Evolutionary conservation across 2,329 filamentous ascomycete species (phyloP).

Genomic region (Nemania serpens): DNA sequence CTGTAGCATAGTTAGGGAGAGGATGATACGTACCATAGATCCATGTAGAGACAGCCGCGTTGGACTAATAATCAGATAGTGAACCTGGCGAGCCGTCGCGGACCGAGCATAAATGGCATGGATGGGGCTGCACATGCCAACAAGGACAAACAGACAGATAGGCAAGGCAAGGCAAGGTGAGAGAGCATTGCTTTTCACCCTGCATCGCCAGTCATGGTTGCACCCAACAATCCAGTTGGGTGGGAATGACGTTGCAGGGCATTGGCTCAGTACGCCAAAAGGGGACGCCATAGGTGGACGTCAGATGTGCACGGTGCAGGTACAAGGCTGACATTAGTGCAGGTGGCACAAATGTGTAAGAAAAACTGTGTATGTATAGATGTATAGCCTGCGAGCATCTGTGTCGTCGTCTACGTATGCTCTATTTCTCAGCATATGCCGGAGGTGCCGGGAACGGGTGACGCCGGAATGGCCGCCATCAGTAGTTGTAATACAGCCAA

Average conservation of each 20-base stretch:
- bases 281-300: too few species aligned
- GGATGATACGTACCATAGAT: neutral
- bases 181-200: slow-evolving; percentile 11
- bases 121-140: neutral
- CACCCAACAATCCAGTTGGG: slow-evolving; percentile 22
- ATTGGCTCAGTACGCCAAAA: slow-evolving; percentile 16
- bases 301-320: slow-evolving; percentile 14
- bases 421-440: neutral
- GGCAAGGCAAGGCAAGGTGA: neutral
- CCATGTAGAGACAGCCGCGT: neutral
- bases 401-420: neutral
- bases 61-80: neutral
- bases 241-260: slow-evolving; percentile 26
- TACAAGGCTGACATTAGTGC: slow-evolving; percentile 24
- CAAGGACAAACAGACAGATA: neutral
- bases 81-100: neutral
- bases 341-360: neutral
- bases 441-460: slow-evolving; percentile 1
- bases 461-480: neutral
- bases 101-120: neutral
- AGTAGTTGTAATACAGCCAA: neutral
- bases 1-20: neutral
- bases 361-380: neutral
- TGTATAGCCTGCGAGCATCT: neutral
- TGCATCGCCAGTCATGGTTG: slow-evolving; percentile 14